These are phyloP conservation scores for Cenchrus purpureus DNA, from an alignment of 176 grass and related monocot genomes.

Conservation along the genomic window DNA sequence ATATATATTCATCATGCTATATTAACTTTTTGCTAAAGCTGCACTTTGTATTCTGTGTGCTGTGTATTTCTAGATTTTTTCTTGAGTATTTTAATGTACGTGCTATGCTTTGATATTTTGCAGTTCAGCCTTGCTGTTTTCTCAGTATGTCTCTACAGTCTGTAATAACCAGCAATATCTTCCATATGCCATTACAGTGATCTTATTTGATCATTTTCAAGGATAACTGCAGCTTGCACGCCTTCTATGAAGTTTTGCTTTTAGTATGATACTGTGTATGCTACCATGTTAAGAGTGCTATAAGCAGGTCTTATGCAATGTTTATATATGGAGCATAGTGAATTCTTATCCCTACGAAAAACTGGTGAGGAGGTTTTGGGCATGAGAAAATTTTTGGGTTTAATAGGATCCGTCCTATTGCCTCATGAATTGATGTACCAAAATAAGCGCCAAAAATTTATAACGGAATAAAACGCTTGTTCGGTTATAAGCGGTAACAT, in stretches of 20 bases:
- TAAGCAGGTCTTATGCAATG: background rate
- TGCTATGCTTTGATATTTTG: background rate
- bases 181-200: background rate
- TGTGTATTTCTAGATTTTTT: constrained; percentile 6
- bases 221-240: background rate
- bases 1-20: constrained; percentile 1
- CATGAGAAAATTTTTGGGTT: background rate
- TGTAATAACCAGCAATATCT: background rate
- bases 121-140: constrained; percentile 2
- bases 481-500: background rate
- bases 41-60: constrained; percentile 11
- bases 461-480: constrained; percentile 7
- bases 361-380: background rate
- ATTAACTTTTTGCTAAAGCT: background rate
- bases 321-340: background rate
- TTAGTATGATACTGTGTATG: constrained; percentile 5
- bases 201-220: constrained; percentile 13
- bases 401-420: background rate
- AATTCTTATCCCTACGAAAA: background rate
- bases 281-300: background rate
- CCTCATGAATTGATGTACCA: background rate
- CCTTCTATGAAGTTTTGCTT: constrained; percentile 5
- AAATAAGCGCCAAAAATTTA: constrained; percentile 8
- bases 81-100: background rate
- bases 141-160: constrained; percentile 3